phyloP scores from a whole-genome alignment of 2,329 filamentous ascomycete species.

The Aspergillus sp. region DNA sequence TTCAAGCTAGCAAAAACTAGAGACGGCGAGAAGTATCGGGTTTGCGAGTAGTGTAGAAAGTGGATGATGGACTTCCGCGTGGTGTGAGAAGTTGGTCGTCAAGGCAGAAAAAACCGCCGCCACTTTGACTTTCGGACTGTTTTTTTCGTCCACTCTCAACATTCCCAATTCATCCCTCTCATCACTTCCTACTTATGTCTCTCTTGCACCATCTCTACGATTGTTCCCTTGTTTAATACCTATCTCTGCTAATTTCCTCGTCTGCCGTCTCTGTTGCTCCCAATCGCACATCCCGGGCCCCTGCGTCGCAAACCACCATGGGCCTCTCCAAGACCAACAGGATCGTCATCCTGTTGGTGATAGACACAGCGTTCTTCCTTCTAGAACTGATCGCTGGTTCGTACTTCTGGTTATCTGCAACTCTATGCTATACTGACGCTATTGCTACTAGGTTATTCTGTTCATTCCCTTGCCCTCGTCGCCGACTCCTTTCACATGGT shows the following conservation, averaged over 20 bases:
- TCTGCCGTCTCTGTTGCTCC: background rate
- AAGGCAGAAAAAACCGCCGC: background rate
- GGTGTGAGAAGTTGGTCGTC: background rate
- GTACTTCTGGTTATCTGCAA: conserved; percentile 18
- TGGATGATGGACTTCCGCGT: background rate
- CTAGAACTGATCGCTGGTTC: conserved; percentile 76
- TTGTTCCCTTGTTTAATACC: background rate
- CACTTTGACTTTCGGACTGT: background rate
- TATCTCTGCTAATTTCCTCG: background rate
- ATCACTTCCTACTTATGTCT: conserved; percentile 28
- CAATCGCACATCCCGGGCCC: conserved; percentile 16
- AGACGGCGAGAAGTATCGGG: no score
- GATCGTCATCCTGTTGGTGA: conserved; percentile 88
- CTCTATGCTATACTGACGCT: conserved; percentile 14
- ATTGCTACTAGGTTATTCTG: conserved; percentile 63
- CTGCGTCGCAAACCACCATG: conserved; percentile 53
- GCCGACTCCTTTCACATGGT: conserved; percentile 99
- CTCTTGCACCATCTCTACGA: background rate
- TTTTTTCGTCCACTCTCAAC: background rate
- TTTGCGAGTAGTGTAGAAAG: background rate
- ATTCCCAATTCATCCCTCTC: background rate
- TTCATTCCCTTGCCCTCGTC: conserved; percentile 88
- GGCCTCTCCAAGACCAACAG: conserved; percentile 87
- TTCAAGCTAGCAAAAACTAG: background rate
- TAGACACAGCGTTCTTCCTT: conserved; percentile 87